Evolutionary conservation across 2,329 filamentous ascomycete species (phyloP).

Genomic region (Pseudocercospora musae): DNA sequence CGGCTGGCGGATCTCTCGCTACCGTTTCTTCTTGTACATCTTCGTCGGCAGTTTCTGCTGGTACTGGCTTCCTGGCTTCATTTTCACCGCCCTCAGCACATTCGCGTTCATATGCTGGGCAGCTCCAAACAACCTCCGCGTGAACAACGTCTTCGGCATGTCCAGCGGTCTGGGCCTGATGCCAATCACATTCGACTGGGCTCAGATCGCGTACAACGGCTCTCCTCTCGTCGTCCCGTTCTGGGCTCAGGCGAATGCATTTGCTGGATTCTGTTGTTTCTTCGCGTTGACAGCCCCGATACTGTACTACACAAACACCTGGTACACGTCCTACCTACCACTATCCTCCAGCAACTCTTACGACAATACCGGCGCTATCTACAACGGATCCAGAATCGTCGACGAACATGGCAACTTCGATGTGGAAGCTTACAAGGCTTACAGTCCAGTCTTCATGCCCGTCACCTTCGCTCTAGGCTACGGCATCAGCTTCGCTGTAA

Average conservation of each 20-base stretch:
- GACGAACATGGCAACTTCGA: not conserved
- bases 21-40: not conserved
- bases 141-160: conserved; percentile 5
- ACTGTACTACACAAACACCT: not conserved
- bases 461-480: conserved; percentile 1
- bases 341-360: not conserved
- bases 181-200: conserved; percentile 2
- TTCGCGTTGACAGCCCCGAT: not conserved
- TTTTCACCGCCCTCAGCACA: conserved; percentile 3
- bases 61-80: conserved; percentile 4
- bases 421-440: not conserved
- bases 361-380: conserved; percentile 1
- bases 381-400: not conserved
- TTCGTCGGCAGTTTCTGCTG: not conserved
- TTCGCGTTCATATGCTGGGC: conserved; percentile 7
- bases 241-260: conserved; percentile 4
- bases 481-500: conserved; percentile 46
- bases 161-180: not conserved
- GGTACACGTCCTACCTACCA: conserved; percentile 1
- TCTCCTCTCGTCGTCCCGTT: conserved; percentile 1
- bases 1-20: conserved; percentile 1
- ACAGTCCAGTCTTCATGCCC: conserved; percentile 2
- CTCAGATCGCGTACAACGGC: conserved; percentile 1
- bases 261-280: not conserved
- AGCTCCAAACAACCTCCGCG: not conserved